Evolutionary conservation across 495 filamentous ascomycete genomes (phyloP).

Genomic region (Lasiosphaeriaceae sp.): DNA sequence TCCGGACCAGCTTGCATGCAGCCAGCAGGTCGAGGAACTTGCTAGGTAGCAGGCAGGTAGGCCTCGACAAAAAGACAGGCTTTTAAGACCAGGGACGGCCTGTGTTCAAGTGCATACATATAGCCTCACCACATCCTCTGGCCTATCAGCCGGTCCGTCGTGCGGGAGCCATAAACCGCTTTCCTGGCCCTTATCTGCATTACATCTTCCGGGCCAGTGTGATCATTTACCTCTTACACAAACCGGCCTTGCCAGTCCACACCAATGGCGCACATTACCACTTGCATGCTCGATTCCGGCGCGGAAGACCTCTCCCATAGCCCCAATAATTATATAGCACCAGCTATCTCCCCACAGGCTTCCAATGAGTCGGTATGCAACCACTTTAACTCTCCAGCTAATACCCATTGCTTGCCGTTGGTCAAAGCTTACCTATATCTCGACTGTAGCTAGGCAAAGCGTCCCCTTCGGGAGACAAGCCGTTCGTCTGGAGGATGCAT

Average conservation of each 20-base stretch:
- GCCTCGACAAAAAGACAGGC: conserved; percentile 18
- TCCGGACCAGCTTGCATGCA: conserved; percentile 13
- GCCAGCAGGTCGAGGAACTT: not conserved
- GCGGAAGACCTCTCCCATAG: conserved; percentile 30
- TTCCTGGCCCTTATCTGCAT: conserved; percentile 25
- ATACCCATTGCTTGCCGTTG: conserved; percentile 11
- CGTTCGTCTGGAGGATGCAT: conserved; percentile 51
- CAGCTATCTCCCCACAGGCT: conserved; percentile 36
- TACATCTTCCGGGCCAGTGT: conserved; percentile 27
- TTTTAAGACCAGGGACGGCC: conserved; percentile 13
- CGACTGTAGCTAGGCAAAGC: conserved; percentile 28
- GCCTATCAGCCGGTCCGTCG: conserved; percentile 23
- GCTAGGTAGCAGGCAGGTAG: not conserved
- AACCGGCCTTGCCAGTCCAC: conserved; percentile 17
- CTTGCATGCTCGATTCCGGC: conserved; percentile 39
- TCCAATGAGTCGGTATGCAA: conserved; percentile 46
- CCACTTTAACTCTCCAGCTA: conserved; percentile 19
- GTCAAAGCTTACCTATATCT: conserved; percentile 25
- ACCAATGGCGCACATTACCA: conserved; percentile 49
- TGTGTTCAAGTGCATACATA: conserved; percentile 21
- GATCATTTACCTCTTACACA: conserved; percentile 30
- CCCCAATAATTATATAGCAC: conserved; percentile 46
- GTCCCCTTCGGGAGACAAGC: conserved; percentile 37
- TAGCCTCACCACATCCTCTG: conserved; percentile 24
- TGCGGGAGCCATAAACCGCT: conserved; percentile 18